Conservation (phyloP, 176 grass and related monocot species). For the Typha latifolia region DNA sequence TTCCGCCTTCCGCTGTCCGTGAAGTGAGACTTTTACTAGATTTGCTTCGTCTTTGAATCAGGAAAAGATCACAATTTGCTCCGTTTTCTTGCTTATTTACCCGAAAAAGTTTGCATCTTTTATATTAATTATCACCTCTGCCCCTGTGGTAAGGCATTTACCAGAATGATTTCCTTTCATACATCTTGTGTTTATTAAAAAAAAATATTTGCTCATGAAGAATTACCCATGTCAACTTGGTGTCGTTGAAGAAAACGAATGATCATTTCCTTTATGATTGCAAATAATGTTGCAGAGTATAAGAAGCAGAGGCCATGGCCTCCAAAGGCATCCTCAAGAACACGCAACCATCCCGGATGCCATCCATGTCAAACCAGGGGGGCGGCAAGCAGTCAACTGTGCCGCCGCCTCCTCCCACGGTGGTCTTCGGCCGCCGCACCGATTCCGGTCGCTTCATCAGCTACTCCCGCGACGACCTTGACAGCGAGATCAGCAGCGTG, state of each 20-base stretch:
- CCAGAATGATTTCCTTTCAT: too few relatives aligned
- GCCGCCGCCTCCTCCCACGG: constrained; percentile 46
- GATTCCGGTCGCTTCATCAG: constrained; percentile 93
- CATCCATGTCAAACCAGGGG: constrained; percentile 8
- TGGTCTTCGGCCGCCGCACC: constrained; percentile 68
- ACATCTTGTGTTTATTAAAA: too few relatives aligned
- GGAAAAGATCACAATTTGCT: too few relatives aligned
- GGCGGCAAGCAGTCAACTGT: constrained; percentile 41
- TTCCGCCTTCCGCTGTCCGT: not conserved
- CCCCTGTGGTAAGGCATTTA: too few relatives aligned
- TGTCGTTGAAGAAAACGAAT: too few relatives aligned
- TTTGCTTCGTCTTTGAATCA: too few relatives aligned
- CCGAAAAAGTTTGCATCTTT: too few relatives aligned
- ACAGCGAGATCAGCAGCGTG: constrained; percentile 93
- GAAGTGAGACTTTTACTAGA: not conserved
- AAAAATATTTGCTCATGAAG: too few relatives aligned
- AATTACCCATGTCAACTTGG: too few relatives aligned
- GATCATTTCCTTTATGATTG: not conserved
- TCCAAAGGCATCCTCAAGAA: constrained; percentile 75
- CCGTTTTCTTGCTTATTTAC: too few relatives aligned
- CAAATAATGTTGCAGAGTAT: constrained; percentile 8
- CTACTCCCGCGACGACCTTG: constrained; percentile 92
- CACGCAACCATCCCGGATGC: constrained; percentile 36
- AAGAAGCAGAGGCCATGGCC: constrained; percentile 31
- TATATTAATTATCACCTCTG: too few relatives aligned